Percentiles rank a stretch among this genome's conserved stretches.
Evolutionary conservation across 306 rosid species (phyloP).

Genomic region (Gastrolobium bilobum): DNA sequence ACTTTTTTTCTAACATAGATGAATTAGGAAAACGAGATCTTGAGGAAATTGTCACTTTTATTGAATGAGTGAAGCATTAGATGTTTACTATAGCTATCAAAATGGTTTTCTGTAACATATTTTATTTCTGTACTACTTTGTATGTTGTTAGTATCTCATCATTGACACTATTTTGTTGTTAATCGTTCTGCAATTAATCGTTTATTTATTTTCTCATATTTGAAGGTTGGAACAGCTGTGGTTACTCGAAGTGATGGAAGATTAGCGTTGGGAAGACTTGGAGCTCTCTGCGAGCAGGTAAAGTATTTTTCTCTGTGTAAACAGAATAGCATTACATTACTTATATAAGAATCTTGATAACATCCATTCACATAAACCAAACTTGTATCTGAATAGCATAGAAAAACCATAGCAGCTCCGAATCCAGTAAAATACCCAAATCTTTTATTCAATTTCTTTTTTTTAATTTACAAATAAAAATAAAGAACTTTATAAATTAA

Average conservation of each 20-base stretch:
- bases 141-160: slow-evolving; percentile 12
- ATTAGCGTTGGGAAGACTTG: slow-evolving; percentile 91
- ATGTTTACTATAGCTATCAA: background rate
- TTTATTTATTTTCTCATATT: slow-evolving; percentile 2
- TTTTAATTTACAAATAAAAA: background rate
- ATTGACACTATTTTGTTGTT: background rate
- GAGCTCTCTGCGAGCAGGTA: slow-evolving; percentile 96
- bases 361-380: slow-evolving; percentile 1
- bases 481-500: background rate
- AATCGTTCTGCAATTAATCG: background rate
- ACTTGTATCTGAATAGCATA: background rate
- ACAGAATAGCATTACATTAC: background rate
- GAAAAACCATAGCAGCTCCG: background rate
- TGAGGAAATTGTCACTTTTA: background rate
- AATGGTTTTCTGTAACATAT: background rate
- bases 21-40: slow-evolving; percentile 18
- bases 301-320: background rate
- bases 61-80: background rate
- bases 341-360: background rate
- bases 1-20: background rate
- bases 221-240: slow-evolving; percentile 98
- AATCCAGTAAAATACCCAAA: background rate
- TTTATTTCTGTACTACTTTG: background rate
- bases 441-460: background rate
- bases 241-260: slow-evolving; percentile 96